These are phyloP conservation scores for Pythium rishiriense DNA, from an alignment of 352 stramenopile species.

Conservation along the genomic window DNA sequence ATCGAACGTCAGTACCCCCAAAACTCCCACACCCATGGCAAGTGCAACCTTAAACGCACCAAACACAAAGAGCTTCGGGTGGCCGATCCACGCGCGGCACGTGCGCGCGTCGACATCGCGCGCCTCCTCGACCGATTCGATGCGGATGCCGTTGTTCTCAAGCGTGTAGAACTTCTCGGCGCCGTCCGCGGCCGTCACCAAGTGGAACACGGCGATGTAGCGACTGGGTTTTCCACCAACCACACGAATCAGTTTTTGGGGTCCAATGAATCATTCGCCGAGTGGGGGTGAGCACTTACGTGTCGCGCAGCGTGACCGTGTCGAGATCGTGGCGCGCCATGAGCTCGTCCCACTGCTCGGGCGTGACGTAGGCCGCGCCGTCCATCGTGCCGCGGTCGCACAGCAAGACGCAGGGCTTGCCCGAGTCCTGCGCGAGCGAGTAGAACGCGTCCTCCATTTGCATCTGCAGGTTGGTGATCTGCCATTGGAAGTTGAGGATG, in stretches of 20 bases:
- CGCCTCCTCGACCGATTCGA: conserved; percentile 93
- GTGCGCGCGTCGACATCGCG: conserved; percentile 84
- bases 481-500: conserved; percentile 89
- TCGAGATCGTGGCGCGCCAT: conserved; percentile 80
- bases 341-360: conserved; percentile 89
- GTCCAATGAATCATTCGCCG: not conserved
- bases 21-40: not conserved
- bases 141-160: conserved; percentile 96
- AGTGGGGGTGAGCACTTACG: conserved; percentile 32
- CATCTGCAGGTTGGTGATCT: conserved; percentile 85
- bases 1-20: not conserved
- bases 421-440: conserved; percentile 77
- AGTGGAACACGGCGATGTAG: conserved; percentile 89
- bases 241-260: not conserved
- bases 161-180: conserved; percentile 96
- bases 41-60: conserved; percentile 31
- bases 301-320: conserved; percentile 82
- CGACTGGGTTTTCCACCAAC: conserved; percentile 35
- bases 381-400: conserved; percentile 97
- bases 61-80: conserved; percentile 86
- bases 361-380: conserved; percentile 92
- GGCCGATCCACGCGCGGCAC: conserved; percentile 77
- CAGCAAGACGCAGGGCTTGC: conserved; percentile 90
- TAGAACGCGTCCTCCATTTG: conserved; percentile 84
- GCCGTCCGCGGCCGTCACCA: conserved; percentile 91